Percentiles rank a stretch among this genome's conserved stretches.
Conservation (phyloP, 2,329 filamentous ascomycete genomes). For the Verticillium nubilum region DNA sequence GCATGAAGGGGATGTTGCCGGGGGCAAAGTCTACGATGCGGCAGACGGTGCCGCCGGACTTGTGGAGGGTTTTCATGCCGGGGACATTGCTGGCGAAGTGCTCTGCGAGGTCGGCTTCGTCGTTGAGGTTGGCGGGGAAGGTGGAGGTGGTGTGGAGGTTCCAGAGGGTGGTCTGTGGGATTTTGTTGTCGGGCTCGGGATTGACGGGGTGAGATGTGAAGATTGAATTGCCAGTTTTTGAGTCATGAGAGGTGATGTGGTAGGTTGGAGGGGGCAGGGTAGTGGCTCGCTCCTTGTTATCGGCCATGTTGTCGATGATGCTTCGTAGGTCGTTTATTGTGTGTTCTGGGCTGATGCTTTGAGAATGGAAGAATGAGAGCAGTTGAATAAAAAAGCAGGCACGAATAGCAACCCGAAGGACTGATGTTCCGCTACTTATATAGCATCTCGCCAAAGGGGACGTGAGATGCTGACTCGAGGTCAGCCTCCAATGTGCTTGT, state of each 20-base stretch:
- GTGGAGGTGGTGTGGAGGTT: conserved; percentile 3
- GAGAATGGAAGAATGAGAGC: too few species aligned
- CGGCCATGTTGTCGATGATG: background rate
- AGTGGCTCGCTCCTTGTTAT: background rate
- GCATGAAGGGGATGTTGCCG: conserved; percentile 23
- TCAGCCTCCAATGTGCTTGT: too few species aligned
- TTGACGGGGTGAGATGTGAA: background rate
- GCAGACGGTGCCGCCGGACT: conserved; percentile 9
- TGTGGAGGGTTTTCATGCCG: conserved; percentile 10
- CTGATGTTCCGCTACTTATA: background rate
- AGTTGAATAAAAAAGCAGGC: too few species aligned
- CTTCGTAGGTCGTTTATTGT: too few species aligned
- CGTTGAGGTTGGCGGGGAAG: conserved; percentile 10
- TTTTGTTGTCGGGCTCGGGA: conserved; percentile 11
- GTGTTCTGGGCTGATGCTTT: too few species aligned
- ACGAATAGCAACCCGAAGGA: too few species aligned
- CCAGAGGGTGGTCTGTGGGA: conserved; percentile 19
- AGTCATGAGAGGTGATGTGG: background rate
- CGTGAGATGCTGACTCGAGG: too few species aligned
- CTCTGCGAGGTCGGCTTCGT: conserved; percentile 6
- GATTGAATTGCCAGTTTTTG: background rate
- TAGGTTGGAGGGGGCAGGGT: background rate
- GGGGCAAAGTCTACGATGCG: conserved; percentile 13
- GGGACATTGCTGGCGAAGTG: conserved; percentile 6
- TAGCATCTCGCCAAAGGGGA: too few species aligned